Evolutionary conservation across 1,284 basidiomycete genomes (phyloP).

Genomic region (Grifola frondosa): DNA sequence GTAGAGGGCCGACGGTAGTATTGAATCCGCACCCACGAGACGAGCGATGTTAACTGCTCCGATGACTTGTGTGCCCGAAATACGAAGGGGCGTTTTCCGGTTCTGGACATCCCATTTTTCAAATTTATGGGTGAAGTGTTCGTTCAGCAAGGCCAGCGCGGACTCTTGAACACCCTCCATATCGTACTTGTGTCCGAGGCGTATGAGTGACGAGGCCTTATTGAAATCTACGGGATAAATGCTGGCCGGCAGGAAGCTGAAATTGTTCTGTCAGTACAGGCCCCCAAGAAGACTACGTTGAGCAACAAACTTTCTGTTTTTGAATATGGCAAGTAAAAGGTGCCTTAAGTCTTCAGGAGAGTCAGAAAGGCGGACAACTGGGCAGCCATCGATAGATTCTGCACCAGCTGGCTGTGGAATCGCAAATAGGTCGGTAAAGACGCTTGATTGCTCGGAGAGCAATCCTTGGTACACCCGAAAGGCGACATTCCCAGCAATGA

Average conservation of each 20-base stretch:
- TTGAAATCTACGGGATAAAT: constrained; percentile 7
- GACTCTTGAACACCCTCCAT: constrained; percentile 14
- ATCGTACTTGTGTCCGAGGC: constrained; percentile 19
- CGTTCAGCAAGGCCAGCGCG: constrained; percentile 12
- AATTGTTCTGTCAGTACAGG: background rate
- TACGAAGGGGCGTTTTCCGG: no score
- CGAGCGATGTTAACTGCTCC: constrained; percentile 20
- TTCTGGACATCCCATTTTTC: constrained; percentile 9
- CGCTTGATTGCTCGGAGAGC: constrained; percentile 16
- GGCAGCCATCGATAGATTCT: constrained; percentile 10
- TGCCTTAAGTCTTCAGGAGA: constrained; percentile 7
- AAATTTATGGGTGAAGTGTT: constrained; percentile 15
- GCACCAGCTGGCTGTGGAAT: constrained; percentile 10
- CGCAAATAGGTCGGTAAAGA: constrained; percentile 19
- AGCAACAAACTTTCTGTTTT: background rate
- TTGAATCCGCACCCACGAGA: constrained; percentile 1
- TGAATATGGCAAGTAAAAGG: constrained; percentile 6
- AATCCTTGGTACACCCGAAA: constrained; percentile 19
- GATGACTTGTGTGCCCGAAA: constrained; percentile 13
- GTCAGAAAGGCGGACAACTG: constrained; percentile 17
- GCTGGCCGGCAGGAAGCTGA: no score
- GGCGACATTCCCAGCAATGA: constrained; percentile 7
- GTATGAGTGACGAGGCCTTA: constrained; percentile 16
- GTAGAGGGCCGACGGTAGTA: constrained; percentile 20
- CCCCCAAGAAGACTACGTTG: background rate